Conservation (phyloP, 306 rosid genomes). For the Medicago lupulina region DNA sequence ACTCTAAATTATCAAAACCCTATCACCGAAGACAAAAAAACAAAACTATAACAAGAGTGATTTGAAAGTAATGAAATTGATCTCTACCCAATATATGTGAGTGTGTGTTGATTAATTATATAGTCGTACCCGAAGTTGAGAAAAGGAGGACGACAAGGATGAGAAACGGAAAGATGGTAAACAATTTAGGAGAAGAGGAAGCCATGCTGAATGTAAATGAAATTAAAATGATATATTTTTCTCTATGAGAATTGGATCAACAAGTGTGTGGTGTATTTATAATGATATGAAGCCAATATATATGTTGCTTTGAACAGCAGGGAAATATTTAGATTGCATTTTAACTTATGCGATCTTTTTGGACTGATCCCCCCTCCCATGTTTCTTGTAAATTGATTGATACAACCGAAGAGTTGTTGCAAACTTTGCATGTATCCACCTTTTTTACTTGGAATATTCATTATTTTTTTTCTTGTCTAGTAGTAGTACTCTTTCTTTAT, state of each 20-base stretch:
- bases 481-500: too few relatives aligned
- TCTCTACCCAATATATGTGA: too few relatives aligned
- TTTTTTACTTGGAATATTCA: too few relatives aligned
- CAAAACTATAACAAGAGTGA: too few relatives aligned
- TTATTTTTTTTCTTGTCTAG: too few relatives aligned
- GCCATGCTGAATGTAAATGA: neutral
- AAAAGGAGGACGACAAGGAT: neutral
- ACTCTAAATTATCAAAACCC: too few relatives aligned
- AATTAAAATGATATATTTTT: neutral
- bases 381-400: neutral
- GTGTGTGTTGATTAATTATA: too few relatives aligned
- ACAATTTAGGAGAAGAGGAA: slow-evolving; percentile 2
- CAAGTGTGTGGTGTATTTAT: neutral
- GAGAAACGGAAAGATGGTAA: neutral
- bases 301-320: too few relatives aligned
- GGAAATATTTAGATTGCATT: neutral
- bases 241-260: neutral
- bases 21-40: too few relatives aligned
- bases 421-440: neutral
- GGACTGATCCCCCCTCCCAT: too few relatives aligned
- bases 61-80: too few relatives aligned
- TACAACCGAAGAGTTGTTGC: neutral
- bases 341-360: neutral
- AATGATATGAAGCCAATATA: too few relatives aligned
- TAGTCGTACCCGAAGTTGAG: neutral